A percentile compares a stretch with the other conserved stretches of the same genome.
Evolutionary conservation across 2,329 filamentous ascomycete species (phyloP).

Genomic region (Fusarium sp.): DNA sequence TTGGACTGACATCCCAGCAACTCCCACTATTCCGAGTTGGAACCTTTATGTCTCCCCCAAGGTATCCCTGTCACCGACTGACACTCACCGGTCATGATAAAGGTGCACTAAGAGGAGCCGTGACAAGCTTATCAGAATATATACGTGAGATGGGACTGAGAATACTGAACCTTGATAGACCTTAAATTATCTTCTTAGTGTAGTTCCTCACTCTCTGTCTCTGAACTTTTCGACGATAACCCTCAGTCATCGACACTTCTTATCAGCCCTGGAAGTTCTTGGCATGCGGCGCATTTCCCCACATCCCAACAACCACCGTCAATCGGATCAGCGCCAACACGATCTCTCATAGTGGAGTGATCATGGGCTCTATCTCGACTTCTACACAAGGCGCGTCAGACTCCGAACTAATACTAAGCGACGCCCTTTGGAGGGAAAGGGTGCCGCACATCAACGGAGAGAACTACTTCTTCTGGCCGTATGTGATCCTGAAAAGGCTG

Average conservation of each 20-base stretch:
- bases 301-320: neutral
- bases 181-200: no score
- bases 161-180: neutral
- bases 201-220: no score
- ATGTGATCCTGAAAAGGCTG: neutral
- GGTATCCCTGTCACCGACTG: neutral
- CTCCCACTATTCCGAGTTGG: neutral
- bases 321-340: neutral
- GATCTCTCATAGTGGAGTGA: neutral
- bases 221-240: neutral
- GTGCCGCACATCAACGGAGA: neutral
- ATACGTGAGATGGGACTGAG: neutral
- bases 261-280: neutral
- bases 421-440: neutral
- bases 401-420: neutral
- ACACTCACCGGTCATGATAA: neutral
- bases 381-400: neutral
- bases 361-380: neutral
- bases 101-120: neutral
- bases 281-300: neutral
- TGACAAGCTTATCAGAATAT: neutral
- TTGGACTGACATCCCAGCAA: rapidly evolving
- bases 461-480: neutral
- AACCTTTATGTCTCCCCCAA: neutral
- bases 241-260: neutral